Evolutionary conservation across 1,284 basidiomycete genomes (phyloP), one percentile per base, ranked within the genome.

Genomic region (Cutaneotrichosporon curvatum): DNA sequence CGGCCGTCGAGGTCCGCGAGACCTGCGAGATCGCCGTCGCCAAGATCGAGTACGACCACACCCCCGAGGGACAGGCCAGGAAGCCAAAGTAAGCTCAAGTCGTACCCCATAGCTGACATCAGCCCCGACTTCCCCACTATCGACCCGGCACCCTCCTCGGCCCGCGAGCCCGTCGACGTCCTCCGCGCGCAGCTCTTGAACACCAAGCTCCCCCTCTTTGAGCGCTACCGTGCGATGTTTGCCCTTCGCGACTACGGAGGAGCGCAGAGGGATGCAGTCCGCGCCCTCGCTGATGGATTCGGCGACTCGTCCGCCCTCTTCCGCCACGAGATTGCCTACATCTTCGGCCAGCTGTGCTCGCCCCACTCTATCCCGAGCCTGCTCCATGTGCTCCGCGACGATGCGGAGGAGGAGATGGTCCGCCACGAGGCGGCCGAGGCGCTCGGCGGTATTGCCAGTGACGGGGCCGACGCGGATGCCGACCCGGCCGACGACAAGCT

Each of bases 351-450:
- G 72, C 79, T 99, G 28, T 82, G 87, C 44, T 91, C 89, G 5
- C 79, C 85, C 1, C 83, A 91, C 63, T 87, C 89, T 0, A 86
- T 97, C 19, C 89, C 92, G 2, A 78, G 85, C 1, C 79, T 99
- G 21, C 68, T 97, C 34, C 71, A 78, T 32, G 87, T 95, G 15
- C 77, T 99, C 9, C 75, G 81, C 53, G 76, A 94, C 57, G 51
- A 66, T 0, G 66, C 73, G 1, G 95, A 98, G 71, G 85, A 85
- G 39, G 90, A 95, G 50, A 98, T 99, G 95, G 95, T 99, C 4
- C 81, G 95, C 20, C 95, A 99, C 63, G 95, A 99, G 73, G 95
- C 94, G 18, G 95, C 95, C 6, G 95, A 99, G 72, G 95, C 95
- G 3, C 79, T 98, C 0, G 95, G 95, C 18, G 90, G 92, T 4